Evolutionary conservation across 2,329 filamentous ascomycete genomes (phyloP).

Genomic region (Fusarium nodosum): DNA sequence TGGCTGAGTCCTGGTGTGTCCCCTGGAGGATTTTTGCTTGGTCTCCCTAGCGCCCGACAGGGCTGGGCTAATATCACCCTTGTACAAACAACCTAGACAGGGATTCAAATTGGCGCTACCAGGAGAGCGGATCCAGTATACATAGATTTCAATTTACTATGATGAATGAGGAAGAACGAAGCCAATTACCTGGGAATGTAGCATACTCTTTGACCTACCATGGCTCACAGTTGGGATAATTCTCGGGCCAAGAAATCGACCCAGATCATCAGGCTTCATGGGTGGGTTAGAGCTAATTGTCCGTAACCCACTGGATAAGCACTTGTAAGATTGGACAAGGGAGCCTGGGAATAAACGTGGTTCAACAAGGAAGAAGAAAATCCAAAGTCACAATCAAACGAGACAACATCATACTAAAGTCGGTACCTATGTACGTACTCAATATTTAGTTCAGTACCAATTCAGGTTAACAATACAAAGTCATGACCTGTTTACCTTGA

Average conservation of each 20-base stretch:
- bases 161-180: slow-evolving; percentile 2
- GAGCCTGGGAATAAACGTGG: slow-evolving; percentile 7
- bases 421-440: background rate
- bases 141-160: slow-evolving; percentile 21
- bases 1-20: slow-evolving; percentile 33
- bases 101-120: slow-evolving; percentile 36
- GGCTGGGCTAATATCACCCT: slow-evolving; percentile 36
- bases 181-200: background rate
- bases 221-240: slow-evolving; percentile 1
- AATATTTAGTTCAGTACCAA: background rate
- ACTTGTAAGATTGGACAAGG: slow-evolving; percentile 22
- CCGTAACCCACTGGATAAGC: slow-evolving; percentile 11
- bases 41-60: slow-evolving; percentile 33
- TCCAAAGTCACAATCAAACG: background rate
- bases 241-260: slow-evolving; percentile 9
- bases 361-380: background rate
- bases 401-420: background rate
- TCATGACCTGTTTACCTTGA: slow-evolving; percentile 2
- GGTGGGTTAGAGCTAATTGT: slow-evolving; percentile 13
- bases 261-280: slow-evolving; percentile 18
- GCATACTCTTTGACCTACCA: background rate
- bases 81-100: slow-evolving; percentile 13
- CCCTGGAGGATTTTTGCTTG: slow-evolving; percentile 16
- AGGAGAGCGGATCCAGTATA: slow-evolving; percentile 25
- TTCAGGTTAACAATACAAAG: background rate